phyloP scores from a whole-genome alignment of 495 filamentous ascomycete species.

The Recurvomyces mirabilis region DNA sequence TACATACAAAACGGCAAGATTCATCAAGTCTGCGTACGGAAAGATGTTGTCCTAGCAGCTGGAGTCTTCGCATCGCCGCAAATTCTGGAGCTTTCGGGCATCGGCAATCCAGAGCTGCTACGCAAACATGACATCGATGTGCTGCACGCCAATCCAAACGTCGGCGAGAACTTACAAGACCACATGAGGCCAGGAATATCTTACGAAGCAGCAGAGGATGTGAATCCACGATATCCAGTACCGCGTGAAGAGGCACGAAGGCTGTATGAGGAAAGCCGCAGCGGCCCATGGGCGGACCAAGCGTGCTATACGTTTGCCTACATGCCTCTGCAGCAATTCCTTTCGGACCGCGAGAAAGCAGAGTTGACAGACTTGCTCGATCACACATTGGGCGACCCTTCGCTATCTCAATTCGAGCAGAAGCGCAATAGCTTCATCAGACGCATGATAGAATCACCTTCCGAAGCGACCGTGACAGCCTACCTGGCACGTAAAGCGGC shows the following conservation, averaged over 20 bases:
- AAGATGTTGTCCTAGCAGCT: constrained; percentile 52
- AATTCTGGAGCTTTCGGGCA: constrained; percentile 52
- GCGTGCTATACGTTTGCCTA: constrained; percentile 9
- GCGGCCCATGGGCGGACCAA: constrained; percentile 4
- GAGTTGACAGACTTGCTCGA: constrained; percentile 3
- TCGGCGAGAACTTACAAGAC: constrained; percentile 58
- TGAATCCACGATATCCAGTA: neutral
- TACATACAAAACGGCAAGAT: constrained; percentile 18
- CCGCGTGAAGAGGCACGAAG: neutral
- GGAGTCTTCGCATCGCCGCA: constrained; percentile 53
- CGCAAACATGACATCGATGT: constrained; percentile 38
- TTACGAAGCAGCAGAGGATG: constrained; percentile 11
- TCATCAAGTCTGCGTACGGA: neutral
- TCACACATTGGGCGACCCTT: neutral
- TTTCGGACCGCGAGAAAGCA: neutral
- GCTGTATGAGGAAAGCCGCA: constrained; percentile 7
- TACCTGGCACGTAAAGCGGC: constrained; percentile 3
- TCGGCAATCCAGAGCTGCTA: constrained; percentile 45
- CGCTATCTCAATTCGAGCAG: neutral
- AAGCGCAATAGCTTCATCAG: constrained; percentile 12
- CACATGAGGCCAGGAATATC: constrained; percentile 25
- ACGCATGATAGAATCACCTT: constrained; percentile 3
- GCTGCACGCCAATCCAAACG: constrained; percentile 44
- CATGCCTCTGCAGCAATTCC: constrained; percentile 8
- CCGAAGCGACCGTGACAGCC: constrained; percentile 12